A percentile compares a stretch with the other conserved stretches of the same genome.
phyloP scores from a whole-genome alignment of 169 alveolate species.

The Cryptosporidium meleagridis region DNA sequence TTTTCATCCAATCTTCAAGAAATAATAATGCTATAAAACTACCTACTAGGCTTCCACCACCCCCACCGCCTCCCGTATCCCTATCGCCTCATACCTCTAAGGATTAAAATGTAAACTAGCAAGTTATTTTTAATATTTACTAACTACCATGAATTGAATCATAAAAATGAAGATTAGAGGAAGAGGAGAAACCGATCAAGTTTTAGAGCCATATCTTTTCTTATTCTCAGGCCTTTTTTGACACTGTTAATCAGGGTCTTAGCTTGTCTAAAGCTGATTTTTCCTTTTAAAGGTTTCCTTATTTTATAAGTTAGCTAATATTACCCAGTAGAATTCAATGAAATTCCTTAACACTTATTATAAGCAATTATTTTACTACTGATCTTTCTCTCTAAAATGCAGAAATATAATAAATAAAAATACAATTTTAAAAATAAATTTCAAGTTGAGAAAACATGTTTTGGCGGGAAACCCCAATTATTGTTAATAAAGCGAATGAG shows the following conservation, averaged over 20 bases:
- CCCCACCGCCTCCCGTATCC: conserved; percentile 50
- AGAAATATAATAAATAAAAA: too few species aligned
- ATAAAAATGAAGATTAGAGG: neutral
- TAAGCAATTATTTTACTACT: too few species aligned
- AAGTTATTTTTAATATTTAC: neutral
- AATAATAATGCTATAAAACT: conserved; percentile 45
- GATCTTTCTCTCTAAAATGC: neutral
- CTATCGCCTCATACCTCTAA: conserved; percentile 16
- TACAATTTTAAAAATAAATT: too few species aligned
- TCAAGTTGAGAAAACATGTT: neutral
- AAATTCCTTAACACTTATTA: neutral
- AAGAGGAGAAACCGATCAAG: neutral
- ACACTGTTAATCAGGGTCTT: neutral
- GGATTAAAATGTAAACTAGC: neutral
- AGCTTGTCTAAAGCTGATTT: neutral
- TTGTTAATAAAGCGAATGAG: neutral
- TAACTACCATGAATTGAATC: neutral
- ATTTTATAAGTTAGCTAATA: neutral
- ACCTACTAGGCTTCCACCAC: conserved; percentile 67
- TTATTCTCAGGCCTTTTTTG: too few species aligned
- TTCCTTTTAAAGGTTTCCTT: neutral
- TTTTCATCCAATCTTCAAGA: neutral
- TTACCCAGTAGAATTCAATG: neutral
- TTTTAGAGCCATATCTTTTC: neutral
- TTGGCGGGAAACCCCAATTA: neutral